Evolutionary conservation across 1,284 basidiomycete genomes (phyloP), one percentile per base, ranked within the genome.

Genomic region (Ganoderma leucocontextum): DNA sequence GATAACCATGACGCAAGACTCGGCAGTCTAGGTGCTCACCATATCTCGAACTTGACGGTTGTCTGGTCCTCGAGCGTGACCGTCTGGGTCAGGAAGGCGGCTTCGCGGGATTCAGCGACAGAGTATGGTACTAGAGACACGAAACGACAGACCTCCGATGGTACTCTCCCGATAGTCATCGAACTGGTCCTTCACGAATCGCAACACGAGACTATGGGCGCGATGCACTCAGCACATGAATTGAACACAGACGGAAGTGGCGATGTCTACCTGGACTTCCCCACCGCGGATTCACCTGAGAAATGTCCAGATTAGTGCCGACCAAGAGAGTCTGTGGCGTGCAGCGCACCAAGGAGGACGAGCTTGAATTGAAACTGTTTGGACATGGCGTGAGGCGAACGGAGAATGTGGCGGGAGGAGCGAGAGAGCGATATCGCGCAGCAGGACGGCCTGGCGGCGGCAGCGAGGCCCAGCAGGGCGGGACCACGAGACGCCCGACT

Each of bases 151-250:
- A 92, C 93, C 93, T 77, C 93, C 93, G 71, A 95, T 95, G 29
- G 93, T 95, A 75, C 92, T 95, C 82, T 95, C 96, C 84, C 97
- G 87, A 81, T 97, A 99, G 82, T 99, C 97, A 75, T 98, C 96
- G 76, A 99, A 99, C 80, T 99, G 96, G 80, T 98, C 94, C 81
- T 97, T 95, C 74, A 99, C 97, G 77, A 99, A 99, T 68, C 96
- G 89, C 73, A 99, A 84, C 65, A 99, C 97, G 69, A 99, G 83
- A 83, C 95, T 97, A 49, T 55, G 17, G 33, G 38, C 39, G 49
- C 19, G 38, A 66, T 44, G 60, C 59, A 65, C 60, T 75, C 22
- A 75, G 65, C 61, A 60, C 58, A 52, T 69, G 60, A 38, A 52
- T 59, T 66, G 33, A 59, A 55, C 71, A 57, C 44, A 17, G 63